Evolutionary conservation across 176 grass and related monocot genomes (phyloP).

Genomic region (Juncus inflexus): DNA sequence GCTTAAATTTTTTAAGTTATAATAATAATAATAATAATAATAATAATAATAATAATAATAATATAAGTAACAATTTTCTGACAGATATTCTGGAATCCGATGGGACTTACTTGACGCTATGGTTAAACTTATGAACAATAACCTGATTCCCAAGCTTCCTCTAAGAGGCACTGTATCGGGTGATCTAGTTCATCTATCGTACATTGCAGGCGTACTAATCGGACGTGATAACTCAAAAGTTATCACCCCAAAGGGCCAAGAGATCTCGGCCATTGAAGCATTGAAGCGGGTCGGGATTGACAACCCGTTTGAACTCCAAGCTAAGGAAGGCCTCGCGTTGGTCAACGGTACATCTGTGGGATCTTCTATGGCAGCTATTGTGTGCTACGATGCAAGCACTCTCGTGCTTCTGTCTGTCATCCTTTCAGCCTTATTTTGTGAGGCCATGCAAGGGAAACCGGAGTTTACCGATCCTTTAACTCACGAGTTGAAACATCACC

Average conservation of each 20-base stretch:
- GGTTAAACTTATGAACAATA: conserved; percentile 55
- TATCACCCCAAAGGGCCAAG: conserved; percentile 42
- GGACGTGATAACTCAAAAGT: conserved; percentile 52
- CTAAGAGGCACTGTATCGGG: conserved; percentile 62
- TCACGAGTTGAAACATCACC: conserved; percentile 88
- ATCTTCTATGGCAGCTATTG: conserved; percentile 52
- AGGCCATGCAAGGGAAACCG: conserved; percentile 75
- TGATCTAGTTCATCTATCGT: conserved; percentile 59
- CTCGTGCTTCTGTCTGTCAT: conserved; percentile 52
- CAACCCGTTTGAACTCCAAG: conserved; percentile 70
- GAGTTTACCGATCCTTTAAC: conserved; percentile 80
- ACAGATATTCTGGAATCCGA: conserved; percentile 57
- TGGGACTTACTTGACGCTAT: conserved; percentile 78
- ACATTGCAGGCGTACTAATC: conserved; percentile 67
- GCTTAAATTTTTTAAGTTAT: no score
- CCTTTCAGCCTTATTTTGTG: conserved; percentile 72
- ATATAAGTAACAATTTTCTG: no score
- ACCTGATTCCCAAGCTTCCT: conserved; percentile 61
- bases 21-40: no score
- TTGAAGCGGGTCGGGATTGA: conserved; percentile 61
- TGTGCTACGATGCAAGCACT: conserved; percentile 66
- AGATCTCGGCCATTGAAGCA: conserved; percentile 45
- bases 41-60: no score
- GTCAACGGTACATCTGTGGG: conserved; percentile 87
- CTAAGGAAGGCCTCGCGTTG: conserved; percentile 83